These are phyloP conservation scores for Aureobasidium sp. DNA, from an alignment of 2,329 filamentous ascomycete genomes.

Conservation along the genomic window DNA sequence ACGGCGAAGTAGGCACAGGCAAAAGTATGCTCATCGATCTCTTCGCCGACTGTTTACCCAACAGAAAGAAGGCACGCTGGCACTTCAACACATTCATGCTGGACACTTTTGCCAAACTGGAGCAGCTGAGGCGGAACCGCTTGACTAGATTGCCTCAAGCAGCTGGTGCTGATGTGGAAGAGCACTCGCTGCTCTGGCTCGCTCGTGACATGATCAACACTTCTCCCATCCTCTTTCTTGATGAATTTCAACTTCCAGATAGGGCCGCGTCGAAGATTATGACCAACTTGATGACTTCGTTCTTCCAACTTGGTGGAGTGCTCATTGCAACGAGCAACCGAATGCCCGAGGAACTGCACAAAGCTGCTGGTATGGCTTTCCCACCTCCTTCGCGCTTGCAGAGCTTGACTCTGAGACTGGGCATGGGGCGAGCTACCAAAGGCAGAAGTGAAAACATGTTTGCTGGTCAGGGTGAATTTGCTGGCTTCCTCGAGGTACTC, in stretches of 20 bases:
- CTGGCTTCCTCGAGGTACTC: conserved; percentile 66
- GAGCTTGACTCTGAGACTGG: conserved; percentile 45
- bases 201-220: conserved; percentile 69
- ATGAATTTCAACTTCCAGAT: conserved; percentile 80
- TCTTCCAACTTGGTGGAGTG: conserved; percentile 77
- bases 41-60: conserved; percentile 71
- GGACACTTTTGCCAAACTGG: conserved; percentile 65
- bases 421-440: conserved; percentile 28
- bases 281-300: conserved; percentile 68
- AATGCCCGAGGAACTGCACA: conserved; percentile 74
- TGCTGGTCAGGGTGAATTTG: conserved; percentile 63
- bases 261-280: conserved; percentile 71
- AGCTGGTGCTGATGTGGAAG: conserved; percentile 34
- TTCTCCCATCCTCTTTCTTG: conserved; percentile 70
- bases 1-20: conserved; percentile 75
- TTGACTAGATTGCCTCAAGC: conserved; percentile 16
- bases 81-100: conserved; percentile 87
- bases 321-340: conserved; percentile 74
- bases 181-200: conserved; percentile 66
- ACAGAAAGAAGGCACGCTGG: conserved; percentile 64
- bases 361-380: conserved; percentile 66
- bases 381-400: conserved; percentile 46
- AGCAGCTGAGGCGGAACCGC: conserved; percentile 50
- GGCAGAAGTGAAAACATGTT: conserved; percentile 45
- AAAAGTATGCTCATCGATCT: conserved; percentile 82